Evolutionary conservation across 805 yeast genomes (phyloP).

Genomic region (Wickerhamomyces canadensis): DNA sequence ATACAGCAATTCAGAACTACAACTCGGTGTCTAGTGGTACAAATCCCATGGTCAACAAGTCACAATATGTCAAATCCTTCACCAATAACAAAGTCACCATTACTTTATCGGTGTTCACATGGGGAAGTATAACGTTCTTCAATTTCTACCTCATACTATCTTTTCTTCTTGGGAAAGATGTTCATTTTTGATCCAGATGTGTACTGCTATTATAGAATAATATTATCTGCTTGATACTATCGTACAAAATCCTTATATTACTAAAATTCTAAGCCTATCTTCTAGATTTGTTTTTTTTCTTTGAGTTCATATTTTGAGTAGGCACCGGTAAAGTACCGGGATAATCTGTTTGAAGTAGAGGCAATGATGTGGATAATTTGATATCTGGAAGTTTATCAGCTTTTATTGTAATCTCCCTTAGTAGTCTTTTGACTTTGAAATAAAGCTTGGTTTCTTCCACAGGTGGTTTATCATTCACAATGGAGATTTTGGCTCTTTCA

Average conservation of each 20-base stretch:
- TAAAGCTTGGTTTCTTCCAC: constrained; percentile 37
- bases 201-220: too few relatives aligned
- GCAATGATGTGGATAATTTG: constrained; percentile 39
- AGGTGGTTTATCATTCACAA: constrained; percentile 32
- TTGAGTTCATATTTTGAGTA: constrained; percentile 19
- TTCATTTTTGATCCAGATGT: constrained; percentile 43
- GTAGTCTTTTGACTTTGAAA: constrained; percentile 37
- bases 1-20: constrained; percentile 26
- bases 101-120: constrained; percentile 49
- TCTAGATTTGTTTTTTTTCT: constrained; percentile 19
- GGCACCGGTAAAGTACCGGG: constrained; percentile 75
- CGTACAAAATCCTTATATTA: too few relatives aligned
- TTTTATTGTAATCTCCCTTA: constrained; percentile 38
- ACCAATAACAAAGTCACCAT: constrained; percentile 59
- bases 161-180: constrained; percentile 44
- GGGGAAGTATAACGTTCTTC: constrained; percentile 67
- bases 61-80: constrained; percentile 51
- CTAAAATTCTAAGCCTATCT: constrained; percentile 4
- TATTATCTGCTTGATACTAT: too few relatives aligned
- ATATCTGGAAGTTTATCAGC: constrained; percentile 30
- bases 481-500: constrained; percentile 29
- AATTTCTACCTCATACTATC: constrained; percentile 63
- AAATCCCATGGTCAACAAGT: too few relatives aligned
- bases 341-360: constrained; percentile 69
- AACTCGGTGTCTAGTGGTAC: too few relatives aligned